phyloP scores from a whole-genome alignment of 1,284 basidiomycete species.

The Entoloma clypeatum region DNA sequence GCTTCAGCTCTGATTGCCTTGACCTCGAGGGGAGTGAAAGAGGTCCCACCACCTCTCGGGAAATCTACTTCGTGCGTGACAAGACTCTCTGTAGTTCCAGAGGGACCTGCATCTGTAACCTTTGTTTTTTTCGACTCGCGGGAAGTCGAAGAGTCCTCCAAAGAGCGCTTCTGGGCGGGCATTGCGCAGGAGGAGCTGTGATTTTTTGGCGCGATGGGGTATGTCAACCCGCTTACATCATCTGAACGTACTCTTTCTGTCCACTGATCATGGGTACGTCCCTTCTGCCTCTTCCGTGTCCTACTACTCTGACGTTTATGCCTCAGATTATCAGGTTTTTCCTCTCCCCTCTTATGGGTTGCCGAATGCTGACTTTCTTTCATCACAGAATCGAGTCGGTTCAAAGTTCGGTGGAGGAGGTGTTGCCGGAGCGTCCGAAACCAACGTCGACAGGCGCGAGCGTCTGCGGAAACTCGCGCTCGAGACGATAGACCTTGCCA shows the following conservation, averaged over 20 bases:
- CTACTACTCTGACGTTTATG: conserved; percentile 11
- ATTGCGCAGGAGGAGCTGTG: conserved; percentile 27
- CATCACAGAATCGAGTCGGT: conserved; percentile 83
- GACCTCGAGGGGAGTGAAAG: conserved; percentile 88
- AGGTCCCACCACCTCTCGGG: conserved; percentile 84
- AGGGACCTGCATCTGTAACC: conserved; percentile 22
- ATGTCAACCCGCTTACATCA: conserved; percentile 25
- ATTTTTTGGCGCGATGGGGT: conserved; percentile 28
- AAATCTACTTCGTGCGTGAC: conserved; percentile 85
- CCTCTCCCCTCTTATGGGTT: background rate
- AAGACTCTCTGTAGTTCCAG: conserved; percentile 31
- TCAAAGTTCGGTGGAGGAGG: conserved; percentile 96
- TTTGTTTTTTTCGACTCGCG: conserved; percentile 56
- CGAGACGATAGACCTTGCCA: conserved; percentile 95
- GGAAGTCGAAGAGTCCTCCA: conserved; percentile 48
- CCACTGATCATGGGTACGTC: conserved; percentile 33
- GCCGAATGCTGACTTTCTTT: conserved; percentile 13
- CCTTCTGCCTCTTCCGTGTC: conserved; percentile 1
- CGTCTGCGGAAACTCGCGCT: conserved; percentile 92
- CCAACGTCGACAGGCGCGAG: conserved; percentile 94
- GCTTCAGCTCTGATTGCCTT: conserved; percentile 85
- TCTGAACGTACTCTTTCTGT: conserved; percentile 7
- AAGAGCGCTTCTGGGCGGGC: conserved; percentile 53
- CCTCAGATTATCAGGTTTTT: conserved; percentile 44
- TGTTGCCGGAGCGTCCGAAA: conserved; percentile 89